Conservation (phyloP, 2,329 filamentous ascomycete genomes). For the Cladosporium sp. region DNA sequence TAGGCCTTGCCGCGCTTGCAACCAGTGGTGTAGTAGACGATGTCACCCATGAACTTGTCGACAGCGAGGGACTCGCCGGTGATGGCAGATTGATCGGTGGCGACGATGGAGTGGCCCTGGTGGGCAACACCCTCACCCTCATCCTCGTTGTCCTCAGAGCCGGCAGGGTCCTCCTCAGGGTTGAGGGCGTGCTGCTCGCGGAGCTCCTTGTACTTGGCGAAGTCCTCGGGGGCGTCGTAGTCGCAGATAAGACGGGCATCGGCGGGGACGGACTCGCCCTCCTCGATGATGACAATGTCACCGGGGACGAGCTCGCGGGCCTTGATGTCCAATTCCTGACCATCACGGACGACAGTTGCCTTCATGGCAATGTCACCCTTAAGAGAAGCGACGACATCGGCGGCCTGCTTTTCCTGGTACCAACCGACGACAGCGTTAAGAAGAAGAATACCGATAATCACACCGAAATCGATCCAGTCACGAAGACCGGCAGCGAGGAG, state of each 20-base stretch:
- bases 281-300: constrained; percentile 70
- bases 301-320: constrained; percentile 71
- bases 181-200: constrained; percentile 48
- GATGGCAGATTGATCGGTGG: constrained; percentile 74
- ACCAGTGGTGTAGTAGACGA: constrained; percentile 73
- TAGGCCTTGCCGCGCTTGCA: constrained; percentile 78
- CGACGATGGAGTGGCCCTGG: constrained; percentile 63
- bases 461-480: constrained; percentile 74
- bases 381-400: constrained; percentile 68
- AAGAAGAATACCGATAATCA: constrained; percentile 70
- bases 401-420: constrained; percentile 78
- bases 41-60: constrained; percentile 73
- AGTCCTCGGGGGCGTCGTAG: constrained; percentile 64
- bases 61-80: constrained; percentile 76
- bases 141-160: constrained; percentile 56
- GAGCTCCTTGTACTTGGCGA: constrained; percentile 63
- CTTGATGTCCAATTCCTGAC: constrained; percentile 63
- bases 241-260: constrained; percentile 70
- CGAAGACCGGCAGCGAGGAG: constrained; percentile 68
- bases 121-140: constrained; percentile 56
- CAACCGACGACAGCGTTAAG: constrained; percentile 74
- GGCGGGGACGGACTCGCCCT: constrained; percentile 66
- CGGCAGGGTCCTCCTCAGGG: constrained; percentile 56
- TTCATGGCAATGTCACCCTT: constrained; percentile 79
- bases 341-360: constrained; percentile 63